phyloP scores from a whole-genome alignment of 1,284 basidiomycete species.

The Austroboletus rostrupii region DNA sequence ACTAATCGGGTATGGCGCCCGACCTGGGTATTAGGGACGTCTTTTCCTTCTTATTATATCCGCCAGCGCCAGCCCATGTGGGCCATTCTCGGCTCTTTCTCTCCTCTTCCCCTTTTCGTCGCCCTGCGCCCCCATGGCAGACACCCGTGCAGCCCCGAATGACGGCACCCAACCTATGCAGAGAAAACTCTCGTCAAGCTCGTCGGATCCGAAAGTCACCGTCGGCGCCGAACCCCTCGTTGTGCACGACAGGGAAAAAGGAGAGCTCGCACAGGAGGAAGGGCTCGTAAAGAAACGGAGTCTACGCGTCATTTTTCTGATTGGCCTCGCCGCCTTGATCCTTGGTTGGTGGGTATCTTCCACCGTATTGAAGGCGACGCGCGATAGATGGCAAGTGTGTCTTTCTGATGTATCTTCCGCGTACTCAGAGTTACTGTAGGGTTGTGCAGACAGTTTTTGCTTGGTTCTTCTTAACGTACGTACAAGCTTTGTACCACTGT shows the following conservation, averaged over 20 bases:
- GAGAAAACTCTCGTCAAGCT: slow-evolving; percentile 17
- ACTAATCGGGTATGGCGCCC: neutral
- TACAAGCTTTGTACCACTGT: slow-evolving; percentile 8
- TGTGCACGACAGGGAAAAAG: slow-evolving; percentile 24
- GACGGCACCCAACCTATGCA: slow-evolving; percentile 10
- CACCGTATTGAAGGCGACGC: slow-evolving; percentile 61
- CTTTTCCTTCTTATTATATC: neutral
- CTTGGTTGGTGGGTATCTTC: slow-evolving; percentile 81
- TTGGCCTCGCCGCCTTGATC: slow-evolving; percentile 53
- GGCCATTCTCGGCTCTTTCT: neutral
- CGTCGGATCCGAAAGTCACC: slow-evolving; percentile 12
- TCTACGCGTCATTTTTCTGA: slow-evolving; percentile 44
- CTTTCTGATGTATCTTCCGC: neutral
- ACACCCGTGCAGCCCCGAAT: slow-evolving; percentile 1
- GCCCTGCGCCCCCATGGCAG: slow-evolving; percentile 18
- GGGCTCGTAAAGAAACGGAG: slow-evolving; percentile 20
- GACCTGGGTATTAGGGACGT: neutral
- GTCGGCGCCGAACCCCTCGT: slow-evolving; percentile 21
- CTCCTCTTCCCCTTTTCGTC: neutral
- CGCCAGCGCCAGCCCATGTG: neutral
- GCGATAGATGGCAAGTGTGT: slow-evolving; percentile 60
- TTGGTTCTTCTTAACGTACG: slow-evolving; percentile 73
- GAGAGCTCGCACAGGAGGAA: slow-evolving; percentile 3
- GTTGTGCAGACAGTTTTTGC: slow-evolving; percentile 76
- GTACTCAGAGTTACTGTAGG: slow-evolving; percentile 35